Conservation (phyloP, 495 filamentous ascomycete species). For the Haplographium delicatum region DNA sequence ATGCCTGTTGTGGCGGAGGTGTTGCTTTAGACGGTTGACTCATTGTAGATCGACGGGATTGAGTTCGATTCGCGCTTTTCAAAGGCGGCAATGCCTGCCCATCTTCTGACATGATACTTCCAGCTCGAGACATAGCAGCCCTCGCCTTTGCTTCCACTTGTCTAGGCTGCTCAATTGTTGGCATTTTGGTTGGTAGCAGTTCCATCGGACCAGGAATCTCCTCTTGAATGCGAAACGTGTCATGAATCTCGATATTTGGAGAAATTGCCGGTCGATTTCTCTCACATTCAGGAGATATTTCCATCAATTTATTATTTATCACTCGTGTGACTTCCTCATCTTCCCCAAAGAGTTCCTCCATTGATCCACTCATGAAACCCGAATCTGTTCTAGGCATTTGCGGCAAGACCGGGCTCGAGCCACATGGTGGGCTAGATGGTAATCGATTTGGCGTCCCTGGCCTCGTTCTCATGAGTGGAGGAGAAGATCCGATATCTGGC, state of each 20-base stretch:
- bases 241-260: conserved; percentile 1
- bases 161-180: conserved; percentile 2
- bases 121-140: conserved; percentile 11
- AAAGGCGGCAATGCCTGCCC: conserved; percentile 21
- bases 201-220: conserved; percentile 27
- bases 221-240: conserved; percentile 15
- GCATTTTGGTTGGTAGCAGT: conserved; percentile 26
- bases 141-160: neutral
- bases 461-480: conserved; percentile 57
- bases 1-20: neutral
- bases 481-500: conserved; percentile 69
- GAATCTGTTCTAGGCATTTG: conserved; percentile 56
- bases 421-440: conserved; percentile 44
- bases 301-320: conserved; percentile 17
- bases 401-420: conserved; percentile 73
- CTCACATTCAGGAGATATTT: conserved; percentile 9
- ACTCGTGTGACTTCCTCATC: conserved; percentile 30
- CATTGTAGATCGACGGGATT: neutral
- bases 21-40: neutral
- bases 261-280: neutral
- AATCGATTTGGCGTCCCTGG: conserved; percentile 34
- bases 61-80: conserved; percentile 1
- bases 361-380: conserved; percentile 71
- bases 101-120: conserved; percentile 24
- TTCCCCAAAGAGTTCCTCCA: conserved; percentile 47